Base-by-base conservation (phyloP, 768 basidiomycete species). In the Boletus pseudopeckii region DNA sequence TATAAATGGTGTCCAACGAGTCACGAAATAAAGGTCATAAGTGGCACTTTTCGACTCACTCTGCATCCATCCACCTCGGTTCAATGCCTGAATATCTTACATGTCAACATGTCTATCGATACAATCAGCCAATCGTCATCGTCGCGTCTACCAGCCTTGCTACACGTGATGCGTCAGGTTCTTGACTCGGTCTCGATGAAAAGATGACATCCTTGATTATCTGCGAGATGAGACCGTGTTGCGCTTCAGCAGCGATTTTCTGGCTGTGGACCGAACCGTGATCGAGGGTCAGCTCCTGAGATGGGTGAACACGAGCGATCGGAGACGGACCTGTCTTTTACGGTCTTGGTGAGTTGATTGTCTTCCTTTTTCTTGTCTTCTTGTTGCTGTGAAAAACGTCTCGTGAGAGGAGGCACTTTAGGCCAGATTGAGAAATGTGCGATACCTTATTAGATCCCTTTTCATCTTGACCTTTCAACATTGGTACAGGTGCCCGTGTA, bases 161-260 rank as follows among this genome's bases (percentile, higher is more conserved):
- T 22, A 67, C 56, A 9, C 58, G 64, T 7, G 54, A 63, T 20
- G 62, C 62, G 7, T 68, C 65, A 0, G 56, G 53, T 41, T 56
- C 60, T 45, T 64, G 56, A 49, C 54, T 58, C 15, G 75, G 77
- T 47, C 79, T 72, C 40, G 70, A 67, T 9, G 90, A 92, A 66
- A 98, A 97, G 38, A 98, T 81, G 41, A 92, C 81, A 57, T 96
- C 93, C 68, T 98, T 98, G 66, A 98, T 79, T 6, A 96, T 84
- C 66, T 98, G 95, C 2, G 93, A 79, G 55, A 97, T 93, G 50
- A 98, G 82, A 2, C 93, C 95, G 61, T 98, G 94, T 61, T 96
- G 92, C 1, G 90, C 90, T 66, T 98, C 94, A 5, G 86, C 80
- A 0, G 93, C 85, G 50, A 98, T 92, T 63, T 90, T 93, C 38